phyloP scores from a whole-genome alignment of 306 rosid genomes.

The Canavalia gladiata region DNA sequence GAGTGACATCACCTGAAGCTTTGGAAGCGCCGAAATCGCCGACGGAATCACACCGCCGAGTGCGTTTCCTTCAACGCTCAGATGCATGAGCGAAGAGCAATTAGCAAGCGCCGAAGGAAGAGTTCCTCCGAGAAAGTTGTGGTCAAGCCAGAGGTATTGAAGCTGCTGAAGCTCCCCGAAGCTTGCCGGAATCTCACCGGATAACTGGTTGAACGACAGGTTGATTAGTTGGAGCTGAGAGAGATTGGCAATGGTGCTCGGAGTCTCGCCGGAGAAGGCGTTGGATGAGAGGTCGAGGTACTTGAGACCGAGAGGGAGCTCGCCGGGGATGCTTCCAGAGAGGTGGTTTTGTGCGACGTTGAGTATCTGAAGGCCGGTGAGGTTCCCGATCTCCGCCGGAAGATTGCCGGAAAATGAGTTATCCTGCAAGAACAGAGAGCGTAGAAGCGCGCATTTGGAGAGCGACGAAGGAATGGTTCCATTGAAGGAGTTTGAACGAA shows the following conservation, averaged over 20 bases:
- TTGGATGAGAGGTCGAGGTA: conserved; percentile 87
- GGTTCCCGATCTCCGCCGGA: conserved; percentile 72
- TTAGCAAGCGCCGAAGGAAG: conserved; percentile 90
- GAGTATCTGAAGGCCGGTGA: conserved; percentile 66
- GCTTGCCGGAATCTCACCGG: conserved; percentile 83
- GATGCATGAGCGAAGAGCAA: conserved; percentile 82
- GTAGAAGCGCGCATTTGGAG: conserved; percentile 70
- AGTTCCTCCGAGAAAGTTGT: conserved; percentile 77
- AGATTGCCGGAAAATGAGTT: conserved; percentile 78
- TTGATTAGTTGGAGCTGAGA: conserved; percentile 77
- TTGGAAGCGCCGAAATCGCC: conserved; percentile 80
- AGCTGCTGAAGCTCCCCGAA: conserved; percentile 80
- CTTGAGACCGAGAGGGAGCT: conserved; percentile 62
- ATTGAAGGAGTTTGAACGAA: conserved; percentile 80
- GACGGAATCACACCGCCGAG: conserved; percentile 87
- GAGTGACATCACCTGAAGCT: conserved; percentile 81
- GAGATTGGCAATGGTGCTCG: conserved; percentile 59
- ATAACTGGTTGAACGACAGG: conserved; percentile 77
- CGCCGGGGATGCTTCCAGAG: conserved; percentile 69
- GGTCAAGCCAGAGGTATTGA: conserved; percentile 88
- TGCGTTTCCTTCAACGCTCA: conserved; percentile 81
- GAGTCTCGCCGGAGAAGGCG: conserved; percentile 80
- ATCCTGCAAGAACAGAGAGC: conserved; percentile 75
- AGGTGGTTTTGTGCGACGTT: conserved; percentile 80
- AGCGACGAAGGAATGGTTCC: conserved; percentile 78